A percentile compares a stretch with the other conserved stretches of the same genome.
phyloP scores from a whole-genome alignment of 805 yeast genomes.

The Pichia exigua region DNA sequence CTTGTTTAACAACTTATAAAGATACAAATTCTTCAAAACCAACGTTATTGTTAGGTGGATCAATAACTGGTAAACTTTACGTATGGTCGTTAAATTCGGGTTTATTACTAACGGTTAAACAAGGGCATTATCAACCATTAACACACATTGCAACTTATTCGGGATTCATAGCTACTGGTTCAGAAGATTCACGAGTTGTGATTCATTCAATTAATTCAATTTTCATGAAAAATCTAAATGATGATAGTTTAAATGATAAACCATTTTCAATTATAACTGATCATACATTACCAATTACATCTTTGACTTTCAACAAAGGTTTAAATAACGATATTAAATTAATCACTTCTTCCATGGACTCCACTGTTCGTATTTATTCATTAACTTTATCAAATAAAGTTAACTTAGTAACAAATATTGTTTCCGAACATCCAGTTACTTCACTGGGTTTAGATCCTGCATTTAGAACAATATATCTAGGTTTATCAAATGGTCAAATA shows the following conservation, averaged over 20 bases:
- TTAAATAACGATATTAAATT: conserved; percentile 51
- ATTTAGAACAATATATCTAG: conserved; percentile 65
- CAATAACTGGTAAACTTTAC: conserved; percentile 67
- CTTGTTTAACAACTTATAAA: conserved; percentile 37
- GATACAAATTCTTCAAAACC: conserved; percentile 13
- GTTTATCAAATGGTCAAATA: conserved; percentile 55
- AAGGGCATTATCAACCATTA: conserved; percentile 78
- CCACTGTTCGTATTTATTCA: conserved; percentile 67
- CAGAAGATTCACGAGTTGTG: conserved; percentile 70
- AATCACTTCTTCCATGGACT: conserved; percentile 64
- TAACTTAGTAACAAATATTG: conserved; percentile 57
- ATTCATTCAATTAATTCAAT: conserved; percentile 46
- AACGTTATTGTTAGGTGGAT: conserved; percentile 66
- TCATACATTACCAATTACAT: conserved; percentile 43
- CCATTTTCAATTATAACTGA: conserved; percentile 56
- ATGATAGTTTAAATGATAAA: conserved; percentile 32
- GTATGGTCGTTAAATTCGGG: conserved; percentile 86
- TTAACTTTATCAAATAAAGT: conserved; percentile 28
- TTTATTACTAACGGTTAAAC: conserved; percentile 57
- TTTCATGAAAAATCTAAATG: conserved; percentile 2
- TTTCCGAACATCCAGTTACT: conserved; percentile 51
- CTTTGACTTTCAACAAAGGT: conserved; percentile 38
- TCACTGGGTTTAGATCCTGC: conserved; percentile 69
- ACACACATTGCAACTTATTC: conserved; percentile 53
- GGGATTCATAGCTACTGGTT: conserved; percentile 65